Evolutionary conservation across 331 rosid genomes (phyloP), one percentile per base, ranked within the genome.

Genomic region (Dryas integrifolia): DNA sequence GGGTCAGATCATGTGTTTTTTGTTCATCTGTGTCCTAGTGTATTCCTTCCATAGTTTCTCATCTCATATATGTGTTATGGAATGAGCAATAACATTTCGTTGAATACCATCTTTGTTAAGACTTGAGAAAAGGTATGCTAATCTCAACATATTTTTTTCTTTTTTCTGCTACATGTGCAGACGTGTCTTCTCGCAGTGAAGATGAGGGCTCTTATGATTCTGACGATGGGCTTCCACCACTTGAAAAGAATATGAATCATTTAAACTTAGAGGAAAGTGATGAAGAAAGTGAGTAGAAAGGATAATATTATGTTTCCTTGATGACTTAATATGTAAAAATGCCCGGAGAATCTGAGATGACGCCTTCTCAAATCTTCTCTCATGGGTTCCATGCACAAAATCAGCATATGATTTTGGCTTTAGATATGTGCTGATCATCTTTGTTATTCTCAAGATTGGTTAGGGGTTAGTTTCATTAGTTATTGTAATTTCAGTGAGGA

Each of bases 221-320:
- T 3, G 96, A 90, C 7, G 96, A 89, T 13, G 97, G 91, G 72
- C 95, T 91, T 80, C 96, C 98, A 3, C 96, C 98, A 24, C 88
- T 91, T 30, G 98, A 91, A 84, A 89, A 18, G 89, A 94, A 94
- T 76, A 85, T 84, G 88, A 94, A 94, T 80, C 98, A 84, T 81
- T 82, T 88, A 86, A 81, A 39, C 79, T 62, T 88, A 11, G 72
- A 46, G 63, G 74, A 82, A 40, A 86, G 88, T 62, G 93, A 89
- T 48, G 96, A 91, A 52, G 97, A 87, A 74, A 83, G 87, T 56
- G 88, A 85, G 61, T 90, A 81, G 76, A 70, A 49, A 64, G 70
- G 57, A 14, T 39, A 4, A 39, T 70, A 24, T 57, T 44, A 3
- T 63, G 18, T 39, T 62, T 39, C 7, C 14, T 1, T 7, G 8